phyloP scores from a whole-genome alignment of 139 green algal species.

The Trebouxia sp. region DNA sequence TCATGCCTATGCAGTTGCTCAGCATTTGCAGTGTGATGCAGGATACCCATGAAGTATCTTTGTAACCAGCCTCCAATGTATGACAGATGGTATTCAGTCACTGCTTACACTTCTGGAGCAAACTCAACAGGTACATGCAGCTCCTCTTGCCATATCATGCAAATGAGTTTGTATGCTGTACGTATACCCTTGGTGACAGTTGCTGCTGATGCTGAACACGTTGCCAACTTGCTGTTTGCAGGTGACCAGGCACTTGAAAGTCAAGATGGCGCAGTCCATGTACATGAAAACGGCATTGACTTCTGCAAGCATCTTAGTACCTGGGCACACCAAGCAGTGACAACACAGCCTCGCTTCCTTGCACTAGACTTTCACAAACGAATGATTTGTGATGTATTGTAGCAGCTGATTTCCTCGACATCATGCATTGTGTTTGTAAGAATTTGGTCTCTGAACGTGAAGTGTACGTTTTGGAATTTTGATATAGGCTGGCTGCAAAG shows the following conservation, averaged over 20 bases:
- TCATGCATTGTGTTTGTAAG: neutral
- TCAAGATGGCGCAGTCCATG: neutral
- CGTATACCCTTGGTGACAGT: neutral
- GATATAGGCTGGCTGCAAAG: no score
- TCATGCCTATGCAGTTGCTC: no score
- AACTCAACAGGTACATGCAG: neutral
- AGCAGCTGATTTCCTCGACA: no score
- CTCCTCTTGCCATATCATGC: neutral
- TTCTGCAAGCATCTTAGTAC: neutral
- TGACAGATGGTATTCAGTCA: neutral
- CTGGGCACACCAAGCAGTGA: neutral
- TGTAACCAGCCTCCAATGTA: conserved; percentile 25
- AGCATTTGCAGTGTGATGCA: no score
- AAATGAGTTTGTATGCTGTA: neutral
- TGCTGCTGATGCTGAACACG: no score
- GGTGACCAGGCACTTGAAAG: neutral
- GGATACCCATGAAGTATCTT: neutral
- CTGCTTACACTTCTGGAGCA: neutral
- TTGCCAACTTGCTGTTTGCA: no score
- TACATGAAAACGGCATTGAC: neutral
- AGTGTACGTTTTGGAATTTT: neutral
- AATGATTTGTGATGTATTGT: no score
- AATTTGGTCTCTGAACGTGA: neutral
- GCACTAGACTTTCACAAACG: conserved; percentile 1
- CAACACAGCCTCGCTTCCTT: neutral